Conservation (phyloP, 495 filamentous ascomycete genomes). For the Penicilliopsis zonata region DNA sequence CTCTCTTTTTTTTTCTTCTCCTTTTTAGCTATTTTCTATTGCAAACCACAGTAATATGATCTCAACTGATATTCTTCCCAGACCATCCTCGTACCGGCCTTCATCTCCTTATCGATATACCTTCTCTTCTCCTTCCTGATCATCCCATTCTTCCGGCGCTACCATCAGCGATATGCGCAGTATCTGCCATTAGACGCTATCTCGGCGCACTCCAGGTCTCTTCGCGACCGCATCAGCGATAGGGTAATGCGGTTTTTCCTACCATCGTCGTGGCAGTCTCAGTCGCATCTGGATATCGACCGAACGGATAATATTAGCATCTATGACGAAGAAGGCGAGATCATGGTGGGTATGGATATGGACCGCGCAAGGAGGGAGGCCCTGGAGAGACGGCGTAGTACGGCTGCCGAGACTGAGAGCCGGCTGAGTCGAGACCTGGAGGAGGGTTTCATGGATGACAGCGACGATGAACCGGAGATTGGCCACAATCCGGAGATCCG, state of each 20-base stretch:
- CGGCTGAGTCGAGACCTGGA: slow-evolving; percentile 74
- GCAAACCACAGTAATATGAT: neutral
- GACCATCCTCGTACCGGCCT: slow-evolving; percentile 67
- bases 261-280: slow-evolving; percentile 41
- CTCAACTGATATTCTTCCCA: slow-evolving; percentile 21
- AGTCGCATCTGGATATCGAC: slow-evolving; percentile 32
- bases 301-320: slow-evolving; percentile 54
- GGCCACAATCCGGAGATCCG: slow-evolving; percentile 1
- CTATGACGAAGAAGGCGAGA: slow-evolving; percentile 55
- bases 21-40: neutral
- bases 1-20: neutral
- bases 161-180: slow-evolving; percentile 59
- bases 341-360: slow-evolving; percentile 47
- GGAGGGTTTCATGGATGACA: slow-evolving; percentile 74
- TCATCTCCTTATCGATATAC: slow-evolving; percentile 67
- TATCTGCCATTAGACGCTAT: slow-evolving; percentile 58
- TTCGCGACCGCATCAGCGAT: slow-evolving; percentile 49
- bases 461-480: slow-evolving; percentile 46
- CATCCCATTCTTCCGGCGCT: slow-evolving; percentile 63
- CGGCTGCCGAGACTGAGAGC: slow-evolving; percentile 27
- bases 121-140: slow-evolving; percentile 56
- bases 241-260: slow-evolving; percentile 41
- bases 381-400: slow-evolving; percentile 32
- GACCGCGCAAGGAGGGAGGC: slow-evolving; percentile 37
- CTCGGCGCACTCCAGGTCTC: slow-evolving; percentile 44